A percentile compares a stretch with the other conserved stretches of the same genome.
Evolutionary conservation across 768 basidiomycete species (phyloP).

Genomic region (Boletus reticuloceps): DNA sequence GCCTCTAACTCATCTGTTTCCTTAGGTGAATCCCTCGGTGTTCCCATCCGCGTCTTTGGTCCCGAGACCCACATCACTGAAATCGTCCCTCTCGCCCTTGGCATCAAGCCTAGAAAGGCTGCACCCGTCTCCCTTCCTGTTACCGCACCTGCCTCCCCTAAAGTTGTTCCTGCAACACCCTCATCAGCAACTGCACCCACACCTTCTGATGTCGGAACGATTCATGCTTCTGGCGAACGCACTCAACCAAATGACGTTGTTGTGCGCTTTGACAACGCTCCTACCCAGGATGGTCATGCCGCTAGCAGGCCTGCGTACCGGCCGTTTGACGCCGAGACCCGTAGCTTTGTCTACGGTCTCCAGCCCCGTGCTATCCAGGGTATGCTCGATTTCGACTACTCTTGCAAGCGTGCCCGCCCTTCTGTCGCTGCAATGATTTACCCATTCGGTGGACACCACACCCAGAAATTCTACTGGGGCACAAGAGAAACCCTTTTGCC

Average conservation of each 20-base stretch:
- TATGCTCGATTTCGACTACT: conserved; percentile 98
- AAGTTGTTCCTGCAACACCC: conserved; percentile 20
- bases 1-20: neutral
- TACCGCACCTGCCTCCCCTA: conserved; percentile 48
- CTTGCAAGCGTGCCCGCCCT: conserved; percentile 87
- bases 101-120: conserved; percentile 44
- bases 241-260: conserved; percentile 87
- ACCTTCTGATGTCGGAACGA: conserved; percentile 57
- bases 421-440: conserved; percentile 99
- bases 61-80: conserved; percentile 99
- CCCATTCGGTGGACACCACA: conserved; percentile 99
- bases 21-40: conserved; percentile 86
- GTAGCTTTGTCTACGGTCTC: conserved; percentile 96
- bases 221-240: conserved; percentile 76
- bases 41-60: conserved; percentile 95
- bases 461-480: conserved; percentile 99
- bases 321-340: conserved; percentile 92
- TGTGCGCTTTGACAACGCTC: conserved; percentile 70
- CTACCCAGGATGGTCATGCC: conserved; percentile 32
- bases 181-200: conserved; percentile 37
- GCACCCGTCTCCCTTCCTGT: conserved; percentile 38
- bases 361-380: conserved; percentile 99
- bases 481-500: conserved; percentile 98
- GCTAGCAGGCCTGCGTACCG: conserved; percentile 71
- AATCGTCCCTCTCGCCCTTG: conserved; percentile 97